Base-by-base conservation (phyloP, 495 filamentous ascomycete genomes). In the Penicillium taxi region DNA sequence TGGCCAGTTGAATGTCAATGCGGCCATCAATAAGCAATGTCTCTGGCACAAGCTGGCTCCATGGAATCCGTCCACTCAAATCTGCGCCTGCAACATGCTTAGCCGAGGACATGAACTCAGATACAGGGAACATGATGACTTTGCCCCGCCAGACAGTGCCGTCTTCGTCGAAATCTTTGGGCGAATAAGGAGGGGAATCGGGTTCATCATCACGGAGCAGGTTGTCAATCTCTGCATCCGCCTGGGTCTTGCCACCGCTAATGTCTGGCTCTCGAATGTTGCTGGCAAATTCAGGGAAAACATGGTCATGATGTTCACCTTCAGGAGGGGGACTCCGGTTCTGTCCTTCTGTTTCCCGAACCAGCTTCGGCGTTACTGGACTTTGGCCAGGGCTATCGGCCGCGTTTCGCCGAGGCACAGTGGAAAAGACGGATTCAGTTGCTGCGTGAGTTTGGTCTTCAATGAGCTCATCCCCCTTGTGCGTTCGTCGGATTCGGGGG, bases 391-490 rank as follows among this genome's bases (percentile, higher is more conserved):
- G 55, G 31, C 56, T 63, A n/a, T 67, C 62, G 6, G 54, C 52
- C 15, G 57, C n/a, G 22, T 41, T 50, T 20, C 61, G 66, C 40
- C 68, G 66, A 19, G 61, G 39, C 8, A 50, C 53, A 13, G 59
- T 54, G 19, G 66, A 66, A 42, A 77, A 75, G 20, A 73, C 63
- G 3, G 71, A 64, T 36, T 74, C 72, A 6, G 55, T 65, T 12
- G 68, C 51, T 9, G 56, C 62, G 20, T 70, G 56, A 14, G 51
- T 50, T 4, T 81, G 84, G 21, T 83, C 79, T 34, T 84, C 86
- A 23, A 98, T 74, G 9, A 94, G 40, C 52, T 98, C 91, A 40
- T 96, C 89, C 19, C 91, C 91, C 59, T 96, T 98, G 56, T 96
- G 91, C 2, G 90, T 96, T 45, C 83, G 79, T 48, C 88, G 75